phyloP scores from a whole-genome alignment of 139 green algal genomes.

The Monoraphidium neglectum region DNA sequence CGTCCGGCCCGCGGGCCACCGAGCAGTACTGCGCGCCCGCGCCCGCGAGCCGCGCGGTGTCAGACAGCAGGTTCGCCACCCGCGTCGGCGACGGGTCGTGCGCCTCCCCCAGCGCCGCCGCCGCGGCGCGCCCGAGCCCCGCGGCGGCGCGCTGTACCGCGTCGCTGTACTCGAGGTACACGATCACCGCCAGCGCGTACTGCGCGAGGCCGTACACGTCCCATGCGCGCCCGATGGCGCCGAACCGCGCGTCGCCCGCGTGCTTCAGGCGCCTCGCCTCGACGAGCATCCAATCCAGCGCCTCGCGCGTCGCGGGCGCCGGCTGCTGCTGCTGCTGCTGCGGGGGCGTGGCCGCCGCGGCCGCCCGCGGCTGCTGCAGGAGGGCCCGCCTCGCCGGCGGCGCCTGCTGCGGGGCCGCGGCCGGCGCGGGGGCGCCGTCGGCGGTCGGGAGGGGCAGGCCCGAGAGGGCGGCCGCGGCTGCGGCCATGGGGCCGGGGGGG shows the following conservation, averaged over 20 bases:
- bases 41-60: background rate
- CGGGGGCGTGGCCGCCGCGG: too few relatives aligned
- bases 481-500: too few relatives aligned
- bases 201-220: slow-evolving; percentile 23
- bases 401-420: too few relatives aligned
- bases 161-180: slow-evolving; percentile 14
- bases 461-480: too few relatives aligned
- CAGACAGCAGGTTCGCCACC: background rate
- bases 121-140: background rate
- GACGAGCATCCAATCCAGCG: slow-evolving; percentile 7
- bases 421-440: too few relatives aligned
- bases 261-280: slow-evolving; percentile 25
- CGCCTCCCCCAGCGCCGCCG: slow-evolving; percentile 1
- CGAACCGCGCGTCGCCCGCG: slow-evolving; percentile 4
- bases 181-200: slow-evolving; percentile 16
- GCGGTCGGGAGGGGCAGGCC: too few relatives aligned
- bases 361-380: too few relatives aligned
- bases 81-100: background rate
- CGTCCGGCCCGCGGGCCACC: slow-evolving; percentile 16
- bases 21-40: background rate
- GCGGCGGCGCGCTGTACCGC: background rate
- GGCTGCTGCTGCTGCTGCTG: too few relatives aligned
- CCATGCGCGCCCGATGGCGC: background rate
- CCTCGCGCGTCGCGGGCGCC: background rate
- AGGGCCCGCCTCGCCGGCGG: too few relatives aligned